Percentiles rank a stretch among this genome's conserved stretches.
Evolutionary conservation across 768 basidiomycete species (phyloP).

Genomic region (Lentinula sp.): DNA sequence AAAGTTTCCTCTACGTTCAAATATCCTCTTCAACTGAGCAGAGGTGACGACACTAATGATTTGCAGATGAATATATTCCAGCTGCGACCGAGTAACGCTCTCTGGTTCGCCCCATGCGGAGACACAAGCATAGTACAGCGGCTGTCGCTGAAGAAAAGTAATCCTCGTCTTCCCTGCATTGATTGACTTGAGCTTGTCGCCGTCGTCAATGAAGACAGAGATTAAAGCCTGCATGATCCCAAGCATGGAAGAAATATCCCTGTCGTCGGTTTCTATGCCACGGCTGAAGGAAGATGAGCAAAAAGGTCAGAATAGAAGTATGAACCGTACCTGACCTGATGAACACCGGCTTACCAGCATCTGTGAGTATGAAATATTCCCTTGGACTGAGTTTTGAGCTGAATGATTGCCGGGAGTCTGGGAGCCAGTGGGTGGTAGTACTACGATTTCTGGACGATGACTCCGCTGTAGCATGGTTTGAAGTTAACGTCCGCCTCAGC

Average conservation of each 20-base stretch:
- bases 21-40: slow-evolving; percentile 77
- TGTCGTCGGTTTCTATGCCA: slow-evolving; percentile 49
- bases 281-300: slow-evolving; percentile 26
- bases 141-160: slow-evolving; percentile 79
- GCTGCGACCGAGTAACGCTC: slow-evolving; percentile 85
- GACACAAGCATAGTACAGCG: slow-evolving; percentile 87
- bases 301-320: slow-evolving; percentile 2
- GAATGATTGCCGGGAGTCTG: slow-evolving; percentile 9
- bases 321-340: slow-evolving; percentile 50
- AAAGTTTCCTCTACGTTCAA: slow-evolving; percentile 87
- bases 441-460: slow-evolving; percentile 12
- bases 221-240: slow-evolving; percentile 95
- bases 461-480: slow-evolving; percentile 38
- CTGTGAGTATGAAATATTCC: slow-evolving; percentile 88
- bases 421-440: not conserved
- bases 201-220: slow-evolving; percentile 91
- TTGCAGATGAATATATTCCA: slow-evolving; percentile 93
- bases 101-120: slow-evolving; percentile 96
- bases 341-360: slow-evolving; percentile 98
- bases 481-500: slow-evolving; percentile 51
- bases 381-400: slow-evolving; percentile 38
- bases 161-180: slow-evolving; percentile 80
- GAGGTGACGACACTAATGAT: slow-evolving; percentile 87
- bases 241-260: slow-evolving; percentile 71
- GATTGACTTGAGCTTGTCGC: slow-evolving; percentile 80